Conservation (phyloP, 2,329 filamentous ascomycete genomes). For the Cytospora piceae region DNA sequence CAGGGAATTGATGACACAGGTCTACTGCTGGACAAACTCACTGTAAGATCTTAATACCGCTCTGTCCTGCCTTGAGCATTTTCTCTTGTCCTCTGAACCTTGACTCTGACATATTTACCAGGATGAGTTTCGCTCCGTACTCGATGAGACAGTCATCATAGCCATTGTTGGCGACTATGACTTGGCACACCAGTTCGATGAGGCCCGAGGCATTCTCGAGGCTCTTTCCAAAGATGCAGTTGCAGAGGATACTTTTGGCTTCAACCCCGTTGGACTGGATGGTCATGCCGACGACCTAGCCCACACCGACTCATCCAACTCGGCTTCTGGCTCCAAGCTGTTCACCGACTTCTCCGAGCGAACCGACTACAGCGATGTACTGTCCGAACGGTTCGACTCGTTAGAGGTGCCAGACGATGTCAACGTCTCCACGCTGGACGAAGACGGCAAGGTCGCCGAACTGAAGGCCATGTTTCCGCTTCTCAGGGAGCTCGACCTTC, state of each 20-base stretch:
- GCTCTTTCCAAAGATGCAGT: conserved; percentile 65
- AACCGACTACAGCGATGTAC: conserved; percentile 28
- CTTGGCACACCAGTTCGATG: conserved; percentile 56
- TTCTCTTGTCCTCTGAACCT: background rate
- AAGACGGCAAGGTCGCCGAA: conserved; percentile 64
- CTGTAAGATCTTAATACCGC: conserved; percentile 1
- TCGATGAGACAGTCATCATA: conserved; percentile 78
- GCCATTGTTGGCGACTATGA: conserved; percentile 78
- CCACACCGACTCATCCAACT: conserved; percentile 17
- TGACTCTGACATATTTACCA: conserved; percentile 39
- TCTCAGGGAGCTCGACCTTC: conserved; percentile 67
- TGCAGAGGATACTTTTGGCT: conserved; percentile 72
- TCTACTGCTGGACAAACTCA: conserved; percentile 22
- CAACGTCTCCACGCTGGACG: conserved; percentile 48
- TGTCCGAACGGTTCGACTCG: conserved; percentile 32
- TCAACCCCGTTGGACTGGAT: conserved; percentile 76
- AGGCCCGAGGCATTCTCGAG: conserved; percentile 65
- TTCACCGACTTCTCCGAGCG: conserved; percentile 25
- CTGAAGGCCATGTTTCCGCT: conserved; percentile 74
- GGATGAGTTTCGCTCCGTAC: conserved; percentile 71
- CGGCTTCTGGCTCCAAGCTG: conserved; percentile 23
- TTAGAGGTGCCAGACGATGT: conserved; percentile 36
- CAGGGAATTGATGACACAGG: conserved; percentile 17
- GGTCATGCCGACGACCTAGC: conserved; percentile 32
- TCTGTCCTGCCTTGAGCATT: background rate